Percentiles rank a stretch among this genome's conserved stretches.
phyloP scores from a whole-genome alignment of 768 basidiomycete genomes.

The Pleurotus tuber-regium region DNA sequence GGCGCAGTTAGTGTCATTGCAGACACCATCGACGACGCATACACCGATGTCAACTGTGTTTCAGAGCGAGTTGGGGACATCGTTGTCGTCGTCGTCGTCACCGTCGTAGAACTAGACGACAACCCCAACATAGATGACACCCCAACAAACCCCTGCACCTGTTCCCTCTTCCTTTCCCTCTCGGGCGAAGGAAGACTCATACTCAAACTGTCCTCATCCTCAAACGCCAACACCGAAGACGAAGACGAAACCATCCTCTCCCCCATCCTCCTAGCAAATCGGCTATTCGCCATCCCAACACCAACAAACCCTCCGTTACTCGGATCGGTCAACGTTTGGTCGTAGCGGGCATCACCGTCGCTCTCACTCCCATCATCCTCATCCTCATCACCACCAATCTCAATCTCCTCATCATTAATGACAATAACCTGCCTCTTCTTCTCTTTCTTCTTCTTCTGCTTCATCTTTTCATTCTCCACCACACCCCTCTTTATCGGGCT shows the following conservation, averaged over 20 bases:
- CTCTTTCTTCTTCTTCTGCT: not conserved
- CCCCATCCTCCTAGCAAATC: conserved; percentile 7
- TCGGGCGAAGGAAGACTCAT: conserved; percentile 1
- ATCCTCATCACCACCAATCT: not conserved
- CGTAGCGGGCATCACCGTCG: not conserved
- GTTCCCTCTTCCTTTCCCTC: too few species aligned
- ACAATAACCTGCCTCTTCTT: conserved; percentile 7
- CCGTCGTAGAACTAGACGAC: not conserved
- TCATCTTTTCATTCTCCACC: not conserved
- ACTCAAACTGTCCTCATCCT: not conserved
- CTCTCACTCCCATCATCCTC: not conserved
- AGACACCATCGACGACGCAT: too few species aligned
- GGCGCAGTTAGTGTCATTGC: too few species aligned
- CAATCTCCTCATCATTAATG: conserved; percentile 9
- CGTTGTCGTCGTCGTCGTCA: not conserved
- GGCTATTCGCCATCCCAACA: conserved; percentile 3
- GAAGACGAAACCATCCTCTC: conserved; percentile 5
- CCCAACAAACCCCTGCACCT: not conserved
- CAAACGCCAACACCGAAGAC: conserved; percentile 1
- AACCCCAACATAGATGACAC: conserved; percentile 4
- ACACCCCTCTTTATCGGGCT: not conserved
- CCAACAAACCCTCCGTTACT: conserved; percentile 5
- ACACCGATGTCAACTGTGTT: too few species aligned
- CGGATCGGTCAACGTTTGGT: not conserved
- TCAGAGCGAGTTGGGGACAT: not conserved